Percentiles rank a stretch among this genome's conserved stretches.
Evolutionary conservation across 2,329 filamentous ascomycete genomes (phyloP).

Genomic region (Microdochium trichocladiopsis): DNA sequence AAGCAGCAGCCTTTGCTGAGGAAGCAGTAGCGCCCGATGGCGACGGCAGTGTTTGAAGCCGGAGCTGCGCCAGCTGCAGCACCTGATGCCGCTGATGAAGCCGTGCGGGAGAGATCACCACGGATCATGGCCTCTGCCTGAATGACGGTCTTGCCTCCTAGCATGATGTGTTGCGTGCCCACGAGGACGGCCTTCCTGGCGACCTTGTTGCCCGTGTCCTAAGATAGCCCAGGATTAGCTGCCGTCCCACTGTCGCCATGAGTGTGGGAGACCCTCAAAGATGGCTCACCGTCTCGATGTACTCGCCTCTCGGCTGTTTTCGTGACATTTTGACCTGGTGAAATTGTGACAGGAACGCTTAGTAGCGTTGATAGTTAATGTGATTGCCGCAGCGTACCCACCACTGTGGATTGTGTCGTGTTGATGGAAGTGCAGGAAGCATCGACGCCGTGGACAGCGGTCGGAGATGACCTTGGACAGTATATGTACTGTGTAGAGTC

Average conservation of each 20-base stretch:
- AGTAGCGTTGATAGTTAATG: no score
- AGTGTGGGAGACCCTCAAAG: constrained; percentile 4
- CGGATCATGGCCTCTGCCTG: constrained; percentile 92
- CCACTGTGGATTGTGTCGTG: no score
- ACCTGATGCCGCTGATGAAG: constrained; percentile 32
- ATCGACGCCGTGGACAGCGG: no score
- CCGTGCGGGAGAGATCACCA: constrained; percentile 69
- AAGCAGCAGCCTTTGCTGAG: constrained; percentile 72
- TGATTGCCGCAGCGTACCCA: no score
- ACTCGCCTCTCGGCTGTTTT: constrained; percentile 78
- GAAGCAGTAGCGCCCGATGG: constrained; percentile 87
- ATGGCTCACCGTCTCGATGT: constrained; percentile 76
- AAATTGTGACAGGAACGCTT: no score
- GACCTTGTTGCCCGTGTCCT: constrained; percentile 99
- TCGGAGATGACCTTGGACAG: no score
- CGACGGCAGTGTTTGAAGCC: constrained; percentile 61
- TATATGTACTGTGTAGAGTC: no score
- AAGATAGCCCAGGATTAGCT: background rate
- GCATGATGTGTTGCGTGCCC: constrained; percentile 95
- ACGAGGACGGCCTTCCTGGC: constrained; percentile 86
- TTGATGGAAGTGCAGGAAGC: no score
- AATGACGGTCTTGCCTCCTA: constrained; percentile 92
- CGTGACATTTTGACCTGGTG: constrained; percentile 53
- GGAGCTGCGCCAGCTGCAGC: constrained; percentile 28
- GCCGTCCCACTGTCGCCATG: background rate